Evolutionary conservation across 2,329 filamentous ascomycete genomes (phyloP).

Genomic region (Apiospora saccharicola): DNA sequence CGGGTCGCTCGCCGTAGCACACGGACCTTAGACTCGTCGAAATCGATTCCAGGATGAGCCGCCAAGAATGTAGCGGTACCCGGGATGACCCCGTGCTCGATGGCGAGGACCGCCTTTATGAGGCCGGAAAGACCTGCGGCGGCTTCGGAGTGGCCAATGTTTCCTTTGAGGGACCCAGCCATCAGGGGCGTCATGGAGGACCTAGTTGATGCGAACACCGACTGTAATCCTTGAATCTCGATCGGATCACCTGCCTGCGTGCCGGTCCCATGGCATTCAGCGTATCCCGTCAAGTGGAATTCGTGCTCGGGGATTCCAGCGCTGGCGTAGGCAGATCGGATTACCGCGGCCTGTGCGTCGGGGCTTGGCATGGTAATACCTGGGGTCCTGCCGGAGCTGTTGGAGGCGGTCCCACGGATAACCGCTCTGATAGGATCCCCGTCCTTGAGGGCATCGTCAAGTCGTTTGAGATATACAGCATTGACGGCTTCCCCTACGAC

Average conservation of each 20-base stretch:
- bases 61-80: slow-evolving; percentile 35
- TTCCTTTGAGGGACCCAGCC: slow-evolving; percentile 38
- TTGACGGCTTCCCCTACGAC: slow-evolving; percentile 53
- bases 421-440: slow-evolving; percentile 46
- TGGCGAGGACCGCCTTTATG: slow-evolving; percentile 42
- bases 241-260: slow-evolving; percentile 39
- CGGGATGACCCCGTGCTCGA: slow-evolving; percentile 42
- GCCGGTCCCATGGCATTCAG: slow-evolving; percentile 9
- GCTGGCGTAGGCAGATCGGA: not conserved
- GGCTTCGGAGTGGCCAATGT: slow-evolving; percentile 44
- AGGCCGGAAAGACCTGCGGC: slow-evolving; percentile 38
- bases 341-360: not conserved
- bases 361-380: not conserved
- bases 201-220: slow-evolving; percentile 35
- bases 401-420: not conserved
- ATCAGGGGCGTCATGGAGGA: not conserved
- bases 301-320: slow-evolving; percentile 30
- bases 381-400: not conserved
- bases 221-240: slow-evolving; percentile 44
- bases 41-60: slow-evolving; percentile 36
- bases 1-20: too few relatives aligned
- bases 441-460: slow-evolving; percentile 50
- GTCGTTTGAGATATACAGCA: slow-evolving; percentile 51
- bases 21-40: slow-evolving; percentile 28
- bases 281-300: not conserved